These are phyloP conservation scores for Echites panduratus DNA, from an alignment of 257 asterid genomes.

Conservation along the genomic window DNA sequence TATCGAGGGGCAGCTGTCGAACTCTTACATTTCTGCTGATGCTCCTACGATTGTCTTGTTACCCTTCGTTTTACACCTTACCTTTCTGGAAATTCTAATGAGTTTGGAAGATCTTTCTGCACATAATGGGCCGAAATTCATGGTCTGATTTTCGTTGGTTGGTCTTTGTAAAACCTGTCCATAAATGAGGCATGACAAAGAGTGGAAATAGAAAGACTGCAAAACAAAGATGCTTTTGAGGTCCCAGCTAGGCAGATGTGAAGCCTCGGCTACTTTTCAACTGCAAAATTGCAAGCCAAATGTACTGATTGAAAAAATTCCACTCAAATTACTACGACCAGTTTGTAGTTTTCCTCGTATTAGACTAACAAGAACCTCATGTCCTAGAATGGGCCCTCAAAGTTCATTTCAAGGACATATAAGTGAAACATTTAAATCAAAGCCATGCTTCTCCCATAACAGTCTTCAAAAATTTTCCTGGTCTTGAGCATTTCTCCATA, in stretches of 20 bases:
- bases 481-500: constrained; percentile 15
- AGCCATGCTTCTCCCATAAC: neutral
- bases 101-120: constrained; percentile 9
- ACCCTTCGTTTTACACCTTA: neutral
- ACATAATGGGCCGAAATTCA: constrained; percentile 1
- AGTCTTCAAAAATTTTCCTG: constrained; percentile 13
- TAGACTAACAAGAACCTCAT: constrained; percentile 18
- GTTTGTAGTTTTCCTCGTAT: neutral
- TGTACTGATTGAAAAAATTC: too few relatives aligned
- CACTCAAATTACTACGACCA: too few relatives aligned
- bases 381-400: constrained; percentile 15
- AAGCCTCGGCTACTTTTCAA: neutral
- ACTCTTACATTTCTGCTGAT: constrained; percentile 11
- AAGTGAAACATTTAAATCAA: constrained; percentile 5
- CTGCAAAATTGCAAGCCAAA: neutral
- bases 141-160: neutral
- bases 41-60: neutral
- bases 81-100: neutral
- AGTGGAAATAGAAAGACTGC: constrained; percentile 8
- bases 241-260: constrained; percentile 15
- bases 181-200: neutral
- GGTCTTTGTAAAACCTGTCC: constrained; percentile 2
- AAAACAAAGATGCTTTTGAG: constrained; percentile 16
- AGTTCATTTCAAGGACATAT: neutral
- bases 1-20: neutral